Evolutionary conservation across 805 yeast genomes (phyloP).

Genomic region (Babjeviella inositovora): DNA sequence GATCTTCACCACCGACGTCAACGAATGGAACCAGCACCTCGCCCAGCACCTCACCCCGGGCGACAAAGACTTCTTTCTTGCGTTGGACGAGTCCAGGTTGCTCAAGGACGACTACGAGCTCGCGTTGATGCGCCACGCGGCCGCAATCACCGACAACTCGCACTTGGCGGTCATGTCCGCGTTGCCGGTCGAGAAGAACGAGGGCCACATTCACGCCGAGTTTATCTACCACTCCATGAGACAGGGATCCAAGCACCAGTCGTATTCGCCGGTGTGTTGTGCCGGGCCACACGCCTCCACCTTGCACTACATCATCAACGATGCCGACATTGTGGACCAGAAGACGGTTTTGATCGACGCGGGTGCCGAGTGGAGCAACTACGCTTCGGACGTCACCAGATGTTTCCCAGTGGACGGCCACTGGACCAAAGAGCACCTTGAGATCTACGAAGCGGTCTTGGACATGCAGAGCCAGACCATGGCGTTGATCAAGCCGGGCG

Average conservation of each 20-base stretch:
- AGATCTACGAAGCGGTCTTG: constrained; percentile 61
- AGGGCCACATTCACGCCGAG: constrained; percentile 91
- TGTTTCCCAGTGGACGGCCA: constrained; percentile 86
- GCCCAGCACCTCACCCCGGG: constrained; percentile 19
- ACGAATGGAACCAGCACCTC: constrained; percentile 20
- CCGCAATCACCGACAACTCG: constrained; percentile 72
- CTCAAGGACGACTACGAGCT: constrained; percentile 79
- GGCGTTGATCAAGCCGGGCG: constrained; percentile 69
- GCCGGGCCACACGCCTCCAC: constrained; percentile 87
- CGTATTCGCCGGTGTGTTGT: constrained; percentile 94
- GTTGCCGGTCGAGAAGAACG: constrained; percentile 71
- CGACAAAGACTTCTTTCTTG: constrained; percentile 33
- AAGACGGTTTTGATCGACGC: constrained; percentile 78
- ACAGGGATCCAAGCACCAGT: constrained; percentile 80
- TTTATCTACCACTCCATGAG: constrained; percentile 85
- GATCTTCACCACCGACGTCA: constrained; percentile 39
- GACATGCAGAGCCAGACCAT: constrained; percentile 72
- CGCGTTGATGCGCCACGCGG: constrained; percentile 61
- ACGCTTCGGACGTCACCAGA: constrained; percentile 89
- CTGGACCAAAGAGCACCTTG: constrained; percentile 79
- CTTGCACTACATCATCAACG: constrained; percentile 77
- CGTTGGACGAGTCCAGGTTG: constrained; percentile 76
- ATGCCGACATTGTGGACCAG: constrained; percentile 39
- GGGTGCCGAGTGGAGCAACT: constrained; percentile 93
- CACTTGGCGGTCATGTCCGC: constrained; percentile 92